phyloP scores from a whole-genome alignment of 2,329 filamentous ascomycete species.

The Knufia petricola region DNA sequence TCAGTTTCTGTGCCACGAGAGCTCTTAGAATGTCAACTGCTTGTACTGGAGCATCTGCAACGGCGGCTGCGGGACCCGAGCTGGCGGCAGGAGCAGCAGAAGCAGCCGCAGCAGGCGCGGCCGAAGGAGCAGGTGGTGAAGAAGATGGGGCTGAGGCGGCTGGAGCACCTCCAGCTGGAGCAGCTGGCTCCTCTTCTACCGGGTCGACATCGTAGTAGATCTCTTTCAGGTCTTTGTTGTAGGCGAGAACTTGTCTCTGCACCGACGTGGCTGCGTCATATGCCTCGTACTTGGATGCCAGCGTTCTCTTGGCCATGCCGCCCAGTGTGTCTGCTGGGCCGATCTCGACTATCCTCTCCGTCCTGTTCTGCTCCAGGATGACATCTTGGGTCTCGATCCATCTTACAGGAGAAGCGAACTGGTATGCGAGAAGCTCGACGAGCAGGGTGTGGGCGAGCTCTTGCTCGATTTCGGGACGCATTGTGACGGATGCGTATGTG shows the following conservation, averaged over 20 bases:
- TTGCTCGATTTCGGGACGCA: conserved; percentile 98
- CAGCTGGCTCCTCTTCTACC: conserved; percentile 74
- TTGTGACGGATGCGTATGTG: conserved; percentile 41
- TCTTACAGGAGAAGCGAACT: conserved; percentile 96
- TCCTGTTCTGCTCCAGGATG: conserved; percentile 88
- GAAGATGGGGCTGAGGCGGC: conserved; percentile 32
- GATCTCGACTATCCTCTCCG: conserved; percentile 95
- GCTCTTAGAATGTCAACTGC: conserved; percentile 84
- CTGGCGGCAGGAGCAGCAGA: conserved; percentile 54
- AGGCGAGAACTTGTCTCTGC: conserved; percentile 94
- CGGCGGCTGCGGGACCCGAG: conserved; percentile 74
- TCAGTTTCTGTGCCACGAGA: conserved; percentile 91
- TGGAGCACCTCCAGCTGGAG: conserved; percentile 30
- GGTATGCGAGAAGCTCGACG: conserved; percentile 96
- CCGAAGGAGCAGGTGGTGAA: conserved; percentile 37
- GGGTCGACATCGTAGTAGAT: conserved; percentile 99
- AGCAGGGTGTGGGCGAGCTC: conserved; percentile 97
- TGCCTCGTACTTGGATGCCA: conserved; percentile 95
- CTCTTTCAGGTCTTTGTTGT: conserved; percentile 98
- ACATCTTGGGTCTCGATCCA: conserved; percentile 99
- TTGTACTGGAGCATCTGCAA: conserved; percentile 76
- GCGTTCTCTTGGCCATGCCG: conserved; percentile 91
- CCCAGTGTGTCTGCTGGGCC: conserved; percentile 94
- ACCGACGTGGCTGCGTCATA: conserved; percentile 96
- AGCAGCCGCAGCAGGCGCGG: conserved; percentile 45